phyloP scores from a whole-genome alignment of 176 grass and related monocot species.

The Aegilops bicornis region DNA sequence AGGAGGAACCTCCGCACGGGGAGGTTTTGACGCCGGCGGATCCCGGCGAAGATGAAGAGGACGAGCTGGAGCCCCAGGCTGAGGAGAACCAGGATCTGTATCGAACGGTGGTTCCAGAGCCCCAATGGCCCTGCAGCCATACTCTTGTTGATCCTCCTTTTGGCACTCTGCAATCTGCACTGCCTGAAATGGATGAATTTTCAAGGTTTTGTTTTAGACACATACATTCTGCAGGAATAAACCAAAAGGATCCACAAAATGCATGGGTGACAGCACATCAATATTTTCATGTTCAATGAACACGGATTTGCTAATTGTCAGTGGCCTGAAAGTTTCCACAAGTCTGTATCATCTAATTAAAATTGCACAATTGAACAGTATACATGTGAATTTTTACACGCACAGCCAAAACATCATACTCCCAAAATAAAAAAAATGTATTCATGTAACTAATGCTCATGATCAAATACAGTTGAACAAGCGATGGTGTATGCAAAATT shows the following conservation, averaged over 20 bases:
- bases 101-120: neutral
- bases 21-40: neutral
- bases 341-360: too few species aligned
- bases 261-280: too few species aligned
- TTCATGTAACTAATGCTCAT: neutral
- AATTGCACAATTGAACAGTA: too few species aligned
- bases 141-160: neutral
- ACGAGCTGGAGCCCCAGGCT: neutral
- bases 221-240: neutral
- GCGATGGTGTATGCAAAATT: neutral
- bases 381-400: too few species aligned
- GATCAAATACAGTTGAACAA: fast-evolving
- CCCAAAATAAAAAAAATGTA: neutral
- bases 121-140: neutral
- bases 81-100: neutral
- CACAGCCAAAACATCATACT: neutral
- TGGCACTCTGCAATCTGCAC: neutral
- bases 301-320: too few species aligned
- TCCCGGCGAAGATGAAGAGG: neutral
- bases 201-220: neutral
- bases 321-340: too few species aligned
- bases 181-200: neutral
- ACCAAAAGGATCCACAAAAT: neutral
- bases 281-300: neutral
- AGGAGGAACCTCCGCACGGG: neutral